These are phyloP conservation scores for Picocystis salinarum DNA, from an alignment of 139 green algal genomes.

Conservation along the genomic window DNA sequence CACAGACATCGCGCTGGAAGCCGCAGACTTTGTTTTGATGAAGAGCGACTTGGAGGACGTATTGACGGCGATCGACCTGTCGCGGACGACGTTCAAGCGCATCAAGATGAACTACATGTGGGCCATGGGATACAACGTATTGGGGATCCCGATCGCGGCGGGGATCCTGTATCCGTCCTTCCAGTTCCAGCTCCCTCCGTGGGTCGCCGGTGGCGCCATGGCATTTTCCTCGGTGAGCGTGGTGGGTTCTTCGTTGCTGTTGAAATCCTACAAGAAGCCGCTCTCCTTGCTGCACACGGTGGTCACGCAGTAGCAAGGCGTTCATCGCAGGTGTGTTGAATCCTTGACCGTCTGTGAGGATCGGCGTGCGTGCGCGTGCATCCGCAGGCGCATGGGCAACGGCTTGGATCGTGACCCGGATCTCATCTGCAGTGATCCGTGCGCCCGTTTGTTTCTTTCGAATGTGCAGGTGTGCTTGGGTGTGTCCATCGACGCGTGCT, in stretches of 20 bases:
- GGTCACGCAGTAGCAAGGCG: too few relatives aligned
- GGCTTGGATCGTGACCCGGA: too few relatives aligned
- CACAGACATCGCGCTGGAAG: conserved; percentile 34
- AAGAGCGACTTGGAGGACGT: conserved; percentile 68
- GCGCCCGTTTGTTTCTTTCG: too few relatives aligned
- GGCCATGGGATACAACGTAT: conserved; percentile 84
- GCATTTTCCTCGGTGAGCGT: conserved; percentile 69
- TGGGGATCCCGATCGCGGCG: conserved; percentile 64
- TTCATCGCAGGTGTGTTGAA: too few relatives aligned
- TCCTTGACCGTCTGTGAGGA: too few relatives aligned
- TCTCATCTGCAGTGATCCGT: too few relatives aligned
- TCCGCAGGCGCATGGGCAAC: too few relatives aligned
- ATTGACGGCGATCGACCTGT: conserved; percentile 70
- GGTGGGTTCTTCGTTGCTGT: conserved; percentile 54
- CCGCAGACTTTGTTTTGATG: conserved; percentile 89
- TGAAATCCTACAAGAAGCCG: conserved; percentile 51
- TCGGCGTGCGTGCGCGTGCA: too few relatives aligned
- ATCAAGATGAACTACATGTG: conserved; percentile 85
- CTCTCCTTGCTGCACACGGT: not conserved
- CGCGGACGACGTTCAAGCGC: conserved; percentile 49
- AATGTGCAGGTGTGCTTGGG: too few relatives aligned
- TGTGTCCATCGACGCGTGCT: too few relatives aligned
- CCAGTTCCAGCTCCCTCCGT: conserved; percentile 66
- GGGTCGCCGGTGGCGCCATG: conserved; percentile 72
- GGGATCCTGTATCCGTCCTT: conserved; percentile 51